These are phyloP conservation scores for Penicillium desertorum DNA, from an alignment of 495 filamentous ascomycete genomes.

Conservation along the genomic window DNA sequence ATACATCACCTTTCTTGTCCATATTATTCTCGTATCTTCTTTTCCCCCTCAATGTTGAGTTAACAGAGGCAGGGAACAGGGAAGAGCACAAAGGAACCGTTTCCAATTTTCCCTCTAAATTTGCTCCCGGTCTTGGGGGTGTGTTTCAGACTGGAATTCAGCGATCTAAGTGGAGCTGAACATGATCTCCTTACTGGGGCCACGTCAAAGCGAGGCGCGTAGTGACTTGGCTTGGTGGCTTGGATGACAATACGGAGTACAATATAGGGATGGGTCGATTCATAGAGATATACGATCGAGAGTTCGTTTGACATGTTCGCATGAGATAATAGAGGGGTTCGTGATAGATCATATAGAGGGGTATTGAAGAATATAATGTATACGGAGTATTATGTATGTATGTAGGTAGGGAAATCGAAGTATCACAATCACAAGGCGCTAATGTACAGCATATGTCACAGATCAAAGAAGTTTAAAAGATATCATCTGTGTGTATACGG, in stretches of 20 bases:
- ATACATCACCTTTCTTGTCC: conserved; percentile 9
- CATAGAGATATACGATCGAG: background rate
- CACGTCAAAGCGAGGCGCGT: conserved; percentile 8
- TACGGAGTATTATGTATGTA: no score
- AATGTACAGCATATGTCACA: conserved; percentile 16
- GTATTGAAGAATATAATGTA: background rate
- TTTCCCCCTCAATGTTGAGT: background rate
- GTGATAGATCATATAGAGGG: conserved; percentile 1
- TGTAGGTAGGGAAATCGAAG: conserved; percentile 18
- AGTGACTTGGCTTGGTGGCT: background rate
- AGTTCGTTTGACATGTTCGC: conserved; percentile 2
- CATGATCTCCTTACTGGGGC: background rate
- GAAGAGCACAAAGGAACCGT: background rate
- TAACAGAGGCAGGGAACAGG: background rate
- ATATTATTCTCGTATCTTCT: conserved; percentile 1
- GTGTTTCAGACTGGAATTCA: background rate
- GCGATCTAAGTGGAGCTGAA: conserved; percentile 4
- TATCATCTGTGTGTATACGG: background rate
- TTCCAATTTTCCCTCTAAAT: background rate
- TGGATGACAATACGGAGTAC: background rate
- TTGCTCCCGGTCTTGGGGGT: no score
- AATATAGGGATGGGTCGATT: background rate
- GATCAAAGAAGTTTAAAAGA: background rate
- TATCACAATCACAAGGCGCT: conserved; percentile 21
- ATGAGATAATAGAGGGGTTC: conserved; percentile 5